Conservation (phyloP, 768 basidiomycete species). For the Guyanaporus albipodus region DNA sequence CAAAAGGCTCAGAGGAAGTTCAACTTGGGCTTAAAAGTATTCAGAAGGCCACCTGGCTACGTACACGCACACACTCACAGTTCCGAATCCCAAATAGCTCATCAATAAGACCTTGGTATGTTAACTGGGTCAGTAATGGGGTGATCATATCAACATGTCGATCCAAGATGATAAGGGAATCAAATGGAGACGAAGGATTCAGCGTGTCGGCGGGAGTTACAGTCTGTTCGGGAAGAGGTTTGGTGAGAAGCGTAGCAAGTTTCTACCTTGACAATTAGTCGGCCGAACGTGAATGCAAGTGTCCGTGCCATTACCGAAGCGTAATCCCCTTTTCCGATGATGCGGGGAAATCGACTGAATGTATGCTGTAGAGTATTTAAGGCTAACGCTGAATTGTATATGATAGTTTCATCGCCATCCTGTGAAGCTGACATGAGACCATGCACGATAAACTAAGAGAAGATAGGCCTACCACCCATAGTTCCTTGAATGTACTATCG, state of each 20-base stretch:
- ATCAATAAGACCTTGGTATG: conserved; percentile 94
- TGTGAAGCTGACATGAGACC: conserved; percentile 27
- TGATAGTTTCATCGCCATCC: conserved; percentile 90
- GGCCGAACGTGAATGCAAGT: background rate
- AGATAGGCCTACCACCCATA: conserved; percentile 73
- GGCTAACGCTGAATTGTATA: conserved; percentile 88
- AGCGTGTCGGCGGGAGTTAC: conserved; percentile 39
- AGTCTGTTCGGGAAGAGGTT: conserved; percentile 46
- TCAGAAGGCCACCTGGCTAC: background rate
- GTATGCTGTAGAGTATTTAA: conserved; percentile 77
- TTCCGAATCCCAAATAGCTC: conserved; percentile 89
- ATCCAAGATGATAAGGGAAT: conserved; percentile 86
- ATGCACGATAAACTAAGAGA: background rate
- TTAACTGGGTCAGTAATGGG: conserved; percentile 90
- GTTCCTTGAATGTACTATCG: conserved; percentile 79
- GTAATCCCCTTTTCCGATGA: conserved; percentile 89
- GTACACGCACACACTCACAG: conserved; percentile 47
- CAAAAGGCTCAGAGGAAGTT: conserved; percentile 70
- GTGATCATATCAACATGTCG: conserved; percentile 94
- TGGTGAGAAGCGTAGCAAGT: conserved; percentile 66
- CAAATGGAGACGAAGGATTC: conserved; percentile 59
- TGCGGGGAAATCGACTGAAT: conserved; percentile 87
- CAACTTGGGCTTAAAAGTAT: conserved; percentile 58
- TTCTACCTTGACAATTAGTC: conserved; percentile 45
- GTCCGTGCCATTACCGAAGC: conserved; percentile 52